Base-by-base conservation (phyloP, 2,329 filamentous ascomycete genomes). In the Diplodia sapinea region DNA sequence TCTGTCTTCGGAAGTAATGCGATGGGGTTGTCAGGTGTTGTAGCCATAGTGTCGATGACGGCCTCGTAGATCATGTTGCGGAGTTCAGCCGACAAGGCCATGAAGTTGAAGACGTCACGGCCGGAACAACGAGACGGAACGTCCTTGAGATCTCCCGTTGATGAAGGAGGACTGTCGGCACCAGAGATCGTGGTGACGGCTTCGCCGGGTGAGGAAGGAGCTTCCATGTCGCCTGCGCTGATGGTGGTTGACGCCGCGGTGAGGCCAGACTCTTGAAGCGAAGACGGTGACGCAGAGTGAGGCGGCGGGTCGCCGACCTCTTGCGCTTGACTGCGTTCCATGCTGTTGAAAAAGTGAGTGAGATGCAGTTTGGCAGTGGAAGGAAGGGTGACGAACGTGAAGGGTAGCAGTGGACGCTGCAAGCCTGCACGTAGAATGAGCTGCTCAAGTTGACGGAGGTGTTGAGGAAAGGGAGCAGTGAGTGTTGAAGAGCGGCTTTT, bases 81-180 rank as follows among this genome's bases (percentile, higher is more conserved):
- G 15, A 43, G 40, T 43, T 43, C 40, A 7, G 5, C 40, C 17
- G 40, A 8, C 15, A 43, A 15, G 8, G 40, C 40, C 40, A 43
- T 43, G 40, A 43, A 43, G 40, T 43, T 15, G 15, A 43, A 43
- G 17, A 43, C 17, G 15, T 43, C 17, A 7, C 31, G 31, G 8
- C 40, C 6, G 40, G 40, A 8, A n/a, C 40, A 17, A 15, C 40
- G 15, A 43, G 40, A 43, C 8, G 40, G 40, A 3, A 43, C 3
- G 1, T 8, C 40, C 15, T 7, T 1, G 8, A 15, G 2, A 17
- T 43, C 6, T 43, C 17, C 40, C 15, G 40, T 43, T 1, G 6
- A 17, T 0, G 7, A 15, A 8, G 15, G 40, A 9, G 1, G 17
- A 5, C 3, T 3, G 0, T n/a, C 3, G 40, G 17, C 8, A 1